Base-by-base conservation (phyloP, 495 filamentous ascomycete genomes). In the Immersiella caudata region DNA sequence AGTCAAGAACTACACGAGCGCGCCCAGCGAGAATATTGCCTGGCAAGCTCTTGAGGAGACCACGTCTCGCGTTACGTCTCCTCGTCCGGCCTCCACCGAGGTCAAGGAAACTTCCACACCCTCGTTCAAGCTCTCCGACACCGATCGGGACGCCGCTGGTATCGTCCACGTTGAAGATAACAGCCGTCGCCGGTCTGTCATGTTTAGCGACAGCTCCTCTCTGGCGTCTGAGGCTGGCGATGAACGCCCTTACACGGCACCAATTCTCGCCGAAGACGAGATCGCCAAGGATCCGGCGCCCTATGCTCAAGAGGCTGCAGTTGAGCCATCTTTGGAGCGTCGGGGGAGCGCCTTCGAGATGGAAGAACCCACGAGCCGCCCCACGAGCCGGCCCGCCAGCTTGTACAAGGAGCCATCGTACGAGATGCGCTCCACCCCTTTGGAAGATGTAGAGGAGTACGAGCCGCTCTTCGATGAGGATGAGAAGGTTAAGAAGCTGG, bases 381-480 rank as follows among this genome's bases (percentile, higher is more conserved):
- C 91, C 1, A 84, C 87, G 35, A 96, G 92, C 78, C 81, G 92
- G 72, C 87, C 90, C 35, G 77, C 84, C 33, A 94, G 91, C 74
- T 35, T 82, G 27, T 78, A 82, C 68, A 81, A 76, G 58, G 78
- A 79, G 54, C 62, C 73, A 0, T 72, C 71, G 18, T 75, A 72
- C 35, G 80, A 82, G 46, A 78, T 88, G 36, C 86, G 88, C 65
- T 72, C 83, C 40, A 93, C 91, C 0, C 92, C 93, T 16, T 80
- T 98, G 8, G 92, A 97, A 74, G 89, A 96, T 71, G 90, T 96
- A 0, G 91, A 96, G 64, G 94, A 97, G 74, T 97, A 97, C 73
- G 95, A 97, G 75, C 96, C 95, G 1, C 78, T 99, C 22, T 98
- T 99, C 76, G 90, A 91, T 2, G 94, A 98, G 29, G 91, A 94